Percentiles rank a stretch among this genome's conserved stretches.
These are phyloP conservation scores for Auriscalpium microsporum DNA, from an alignment of 768 basidiomycete species.

Conservation along the genomic window DNA sequence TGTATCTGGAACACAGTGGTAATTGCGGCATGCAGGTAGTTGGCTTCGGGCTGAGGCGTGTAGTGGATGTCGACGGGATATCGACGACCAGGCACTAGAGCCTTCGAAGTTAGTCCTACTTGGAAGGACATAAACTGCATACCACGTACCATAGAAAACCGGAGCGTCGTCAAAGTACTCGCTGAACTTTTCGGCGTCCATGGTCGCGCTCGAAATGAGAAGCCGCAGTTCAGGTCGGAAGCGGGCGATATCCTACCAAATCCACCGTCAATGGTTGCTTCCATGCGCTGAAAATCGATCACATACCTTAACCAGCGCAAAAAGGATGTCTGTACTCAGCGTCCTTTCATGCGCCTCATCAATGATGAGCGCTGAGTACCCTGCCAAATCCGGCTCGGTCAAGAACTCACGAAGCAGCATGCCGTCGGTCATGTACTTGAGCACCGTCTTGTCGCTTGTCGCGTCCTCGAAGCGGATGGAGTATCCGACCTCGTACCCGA, in stretches of 20 bases:
- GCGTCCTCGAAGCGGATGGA: constrained; percentile 99
- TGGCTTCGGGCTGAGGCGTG: constrained; percentile 98
- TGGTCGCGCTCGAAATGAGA: constrained; percentile 91
- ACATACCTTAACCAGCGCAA: constrained; percentile 91
- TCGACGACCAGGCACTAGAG: constrained; percentile 85
- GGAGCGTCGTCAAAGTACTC: constrained; percentile 97
- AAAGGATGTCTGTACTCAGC: constrained; percentile 95
- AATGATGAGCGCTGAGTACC: constrained; percentile 92
- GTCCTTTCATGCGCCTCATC: constrained; percentile 99
- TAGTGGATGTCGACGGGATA: constrained; percentile 99
- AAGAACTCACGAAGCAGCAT: constrained; percentile 96
- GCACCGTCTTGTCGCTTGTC: constrained; percentile 96
- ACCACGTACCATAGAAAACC: constrained; percentile 73
- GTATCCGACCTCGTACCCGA: constrained; percentile 99
- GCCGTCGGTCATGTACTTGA: constrained; percentile 99
- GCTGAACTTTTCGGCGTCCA: constrained; percentile 97
- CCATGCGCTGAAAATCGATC: constrained; percentile 10
- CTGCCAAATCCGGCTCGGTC: constrained; percentile 93
- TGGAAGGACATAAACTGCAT: not conserved
- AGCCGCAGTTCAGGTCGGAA: constrained; percentile 91
- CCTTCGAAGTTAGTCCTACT: not conserved
- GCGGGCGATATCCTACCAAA: constrained; percentile 80
- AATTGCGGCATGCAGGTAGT: constrained; percentile 96
- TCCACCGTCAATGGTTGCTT: constrained; percentile 22
- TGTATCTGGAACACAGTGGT: constrained; percentile 99